Evolutionary conservation across 306 rosid species (phyloP).

Genomic region (Corylus avellana): DNA sequence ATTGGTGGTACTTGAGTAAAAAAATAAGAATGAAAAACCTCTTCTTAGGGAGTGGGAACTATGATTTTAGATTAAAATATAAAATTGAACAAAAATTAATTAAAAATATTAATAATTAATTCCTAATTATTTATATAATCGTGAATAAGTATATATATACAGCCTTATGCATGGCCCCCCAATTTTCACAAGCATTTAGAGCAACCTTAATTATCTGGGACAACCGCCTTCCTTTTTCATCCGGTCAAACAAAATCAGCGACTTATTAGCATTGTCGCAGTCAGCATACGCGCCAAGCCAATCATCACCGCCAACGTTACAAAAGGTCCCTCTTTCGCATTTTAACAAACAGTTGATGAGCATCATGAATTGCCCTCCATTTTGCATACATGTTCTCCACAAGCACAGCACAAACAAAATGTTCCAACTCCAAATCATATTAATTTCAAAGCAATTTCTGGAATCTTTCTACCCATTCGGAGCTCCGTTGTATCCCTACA

Average conservation of each 20-base stretch:
- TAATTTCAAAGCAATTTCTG: slow-evolving; percentile 48
- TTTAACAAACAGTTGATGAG: slow-evolving; percentile 50
- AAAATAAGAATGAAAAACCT: too few relatives aligned
- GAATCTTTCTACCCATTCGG: slow-evolving; percentile 55
- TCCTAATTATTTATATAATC: slow-evolving; percentile 28
- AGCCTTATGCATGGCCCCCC: slow-evolving; percentile 70
- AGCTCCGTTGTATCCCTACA: slow-evolving; percentile 55
- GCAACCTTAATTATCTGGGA: slow-evolving; percentile 60
- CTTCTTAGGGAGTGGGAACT: too few relatives aligned
- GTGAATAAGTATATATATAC: slow-evolving; percentile 32
- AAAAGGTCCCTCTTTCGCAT: slow-evolving; percentile 58
- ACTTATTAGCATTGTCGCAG: slow-evolving; percentile 47
- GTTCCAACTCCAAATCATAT: slow-evolving; percentile 50
- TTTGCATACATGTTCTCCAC: slow-evolving; percentile 66
- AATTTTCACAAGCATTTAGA: slow-evolving; percentile 67
- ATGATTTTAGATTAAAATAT: too few relatives aligned
- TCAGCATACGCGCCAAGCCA: slow-evolving; percentile 48
- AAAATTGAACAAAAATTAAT: too few relatives aligned
- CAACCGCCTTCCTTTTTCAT: slow-evolving; percentile 64
- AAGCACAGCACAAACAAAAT: slow-evolving; percentile 60
- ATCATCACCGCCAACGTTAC: slow-evolving; percentile 78
- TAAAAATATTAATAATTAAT: too few relatives aligned
- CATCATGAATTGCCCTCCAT: slow-evolving; percentile 55
- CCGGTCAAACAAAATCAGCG: slow-evolving; percentile 65
- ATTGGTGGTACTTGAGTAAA: too few relatives aligned